Conservation (phyloP, 2,329 filamentous ascomycete genomes). For the Neophaeococcomyces mojaviensis region DNA sequence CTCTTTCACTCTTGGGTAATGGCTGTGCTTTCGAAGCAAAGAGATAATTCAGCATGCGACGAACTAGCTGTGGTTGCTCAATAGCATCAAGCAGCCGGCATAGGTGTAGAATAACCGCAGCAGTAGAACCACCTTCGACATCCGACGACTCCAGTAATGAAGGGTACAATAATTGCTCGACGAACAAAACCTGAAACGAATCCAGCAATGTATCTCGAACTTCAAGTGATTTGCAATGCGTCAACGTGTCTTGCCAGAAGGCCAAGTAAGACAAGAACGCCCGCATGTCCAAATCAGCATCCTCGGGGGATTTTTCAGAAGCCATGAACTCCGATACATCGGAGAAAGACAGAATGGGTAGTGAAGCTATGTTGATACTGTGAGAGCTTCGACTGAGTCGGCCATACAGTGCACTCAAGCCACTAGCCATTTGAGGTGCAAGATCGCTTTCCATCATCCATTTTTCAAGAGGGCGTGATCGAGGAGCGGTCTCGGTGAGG, state of each 20-base stretch:
- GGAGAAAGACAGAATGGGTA: slow-evolving; percentile 78
- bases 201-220: slow-evolving; percentile 89
- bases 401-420: slow-evolving; percentile 70
- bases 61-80: slow-evolving; percentile 88
- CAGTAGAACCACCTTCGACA: slow-evolving; percentile 90
- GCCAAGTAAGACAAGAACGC: slow-evolving; percentile 91
- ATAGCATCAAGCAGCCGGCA: slow-evolving; percentile 83
- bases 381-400: slow-evolving; percentile 68
- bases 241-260: slow-evolving; percentile 97
- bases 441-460: slow-evolving; percentile 98
- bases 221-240: slow-evolving; percentile 86
- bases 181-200: slow-evolving; percentile 93
- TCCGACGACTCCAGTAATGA: slow-evolving; percentile 95
- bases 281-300: slow-evolving; percentile 78
- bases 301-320: slow-evolving; percentile 63
- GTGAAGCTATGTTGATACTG: slow-evolving; percentile 61
- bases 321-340: slow-evolving; percentile 73
- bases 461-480: slow-evolving; percentile 73
- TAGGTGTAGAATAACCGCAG: slow-evolving; percentile 89
- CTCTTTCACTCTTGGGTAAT: slow-evolving; percentile 45
- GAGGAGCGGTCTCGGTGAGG: slow-evolving; percentile 86
- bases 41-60: slow-evolving; percentile 87
- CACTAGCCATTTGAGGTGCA: slow-evolving; percentile 94
- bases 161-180: slow-evolving; percentile 92
- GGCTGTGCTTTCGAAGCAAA: slow-evolving; percentile 53